Base-by-base conservation (phyloP, 108 stramenopile species). In the Bacterosira constricta region DNA sequence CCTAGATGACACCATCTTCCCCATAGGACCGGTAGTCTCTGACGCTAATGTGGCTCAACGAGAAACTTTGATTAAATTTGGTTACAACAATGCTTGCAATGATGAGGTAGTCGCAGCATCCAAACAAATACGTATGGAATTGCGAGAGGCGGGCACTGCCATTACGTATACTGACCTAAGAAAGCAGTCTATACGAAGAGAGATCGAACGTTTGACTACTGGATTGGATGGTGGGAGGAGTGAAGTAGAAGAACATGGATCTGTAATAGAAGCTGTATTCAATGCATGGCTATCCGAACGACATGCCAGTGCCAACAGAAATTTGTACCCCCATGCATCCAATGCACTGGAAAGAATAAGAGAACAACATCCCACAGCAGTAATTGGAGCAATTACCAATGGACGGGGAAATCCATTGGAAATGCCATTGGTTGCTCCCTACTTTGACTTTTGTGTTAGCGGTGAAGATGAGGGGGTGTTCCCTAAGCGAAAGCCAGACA, bases 341-440 rank as follows among this genome's bases (percentile, higher is more conserved):
- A 52, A 58, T 15, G 70, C 69, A 0, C 32, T 92, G 45, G 38
- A 77, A 37, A 10, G 30, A 8, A 52, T 86, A 20, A 42, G 64
- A 67, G 15, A 68, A 27, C 41, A 46, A 21, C 62, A 85, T 59
- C 83, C 78, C 25, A 52, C 64, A 32, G 77, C 69, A 1, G 46
- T 77, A 41, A 73, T 92, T 38, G 88, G 69, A 26, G 91, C 88
- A 7, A 86, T 92, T 44, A 92, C 91, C 23, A 86, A 92, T 63
- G 91, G 91, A 26, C 54, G 73, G 26, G 88, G 85, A 25, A 80
- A 88, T 73, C 91, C 91, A 6, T 72, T 86, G 6, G n/a, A 49
- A 18, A 89, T 88, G 88, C 55, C 69, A 30, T 70, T 72, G 0
- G 26, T 89, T 10, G 62, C 72, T 15, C 51, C 62, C 0, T 88